Evolutionary conservation across 441 rosid species (phyloP).

Genomic region (Rhodomyrtus psidioides): DNA sequence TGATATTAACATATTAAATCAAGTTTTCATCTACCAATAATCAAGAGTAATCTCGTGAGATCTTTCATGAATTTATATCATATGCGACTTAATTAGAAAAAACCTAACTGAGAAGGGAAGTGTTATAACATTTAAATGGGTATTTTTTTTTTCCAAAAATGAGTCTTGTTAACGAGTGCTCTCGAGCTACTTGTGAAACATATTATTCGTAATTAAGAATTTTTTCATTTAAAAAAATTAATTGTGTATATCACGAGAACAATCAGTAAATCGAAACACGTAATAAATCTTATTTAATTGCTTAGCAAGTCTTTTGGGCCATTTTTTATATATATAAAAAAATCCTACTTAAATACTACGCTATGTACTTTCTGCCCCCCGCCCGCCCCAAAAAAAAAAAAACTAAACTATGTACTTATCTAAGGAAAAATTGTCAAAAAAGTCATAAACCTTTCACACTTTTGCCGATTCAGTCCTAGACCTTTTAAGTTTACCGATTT

Average conservation of each 20-base stretch:
- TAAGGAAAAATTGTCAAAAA: too few species aligned
- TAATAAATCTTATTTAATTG: not conserved
- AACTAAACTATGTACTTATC: too few species aligned
- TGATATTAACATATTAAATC: not conserved
- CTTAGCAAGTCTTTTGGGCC: not conserved
- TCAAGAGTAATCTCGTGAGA: not conserved
- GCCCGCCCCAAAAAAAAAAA: too few species aligned
- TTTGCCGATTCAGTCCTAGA: too few species aligned
- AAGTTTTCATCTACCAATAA: not conserved
- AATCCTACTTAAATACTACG: too few species aligned
- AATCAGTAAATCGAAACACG: not conserved
- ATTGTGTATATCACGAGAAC: not conserved
- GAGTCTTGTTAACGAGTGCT: not conserved
- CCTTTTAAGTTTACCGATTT: too few species aligned
- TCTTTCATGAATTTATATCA: not conserved
- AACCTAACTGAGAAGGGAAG: not conserved
- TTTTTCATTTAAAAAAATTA: not conserved
- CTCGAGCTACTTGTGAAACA: accelerated
- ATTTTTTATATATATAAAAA: not conserved
- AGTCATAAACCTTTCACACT: too few species aligned
- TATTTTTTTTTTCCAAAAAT: too few species aligned
- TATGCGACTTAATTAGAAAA: not conserved
- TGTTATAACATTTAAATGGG: not conserved
- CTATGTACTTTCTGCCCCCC: too few species aligned
- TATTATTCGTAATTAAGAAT: not conserved